These are phyloP conservation scores for Microcyclospora tardicrescens DNA, from an alignment of 2,329 filamentous ascomycete species.

Conservation along the genomic window DNA sequence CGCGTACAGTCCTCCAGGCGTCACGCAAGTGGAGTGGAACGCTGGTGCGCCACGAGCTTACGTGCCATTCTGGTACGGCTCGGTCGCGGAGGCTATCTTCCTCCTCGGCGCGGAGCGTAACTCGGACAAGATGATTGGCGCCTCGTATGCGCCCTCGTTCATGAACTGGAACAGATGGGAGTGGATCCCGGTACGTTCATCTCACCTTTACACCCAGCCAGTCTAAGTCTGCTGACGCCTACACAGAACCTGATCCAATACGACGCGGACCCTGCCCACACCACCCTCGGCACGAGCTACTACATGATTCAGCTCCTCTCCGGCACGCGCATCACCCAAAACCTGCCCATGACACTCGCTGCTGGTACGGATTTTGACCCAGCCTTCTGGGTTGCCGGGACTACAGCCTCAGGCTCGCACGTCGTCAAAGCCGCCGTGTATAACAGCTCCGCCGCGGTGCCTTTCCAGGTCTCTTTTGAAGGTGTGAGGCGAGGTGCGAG, in stretches of 20 bases:
- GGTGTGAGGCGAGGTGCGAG: slow-evolving; percentile 21
- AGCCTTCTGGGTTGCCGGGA: slow-evolving; percentile 35
- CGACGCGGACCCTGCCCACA: slow-evolving; percentile 25
- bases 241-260: slow-evolving; percentile 24
- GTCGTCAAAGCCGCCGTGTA: slow-evolving; percentile 38
- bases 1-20: slow-evolving; percentile 36
- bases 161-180: slow-evolving; percentile 20
- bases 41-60: slow-evolving; percentile 32
- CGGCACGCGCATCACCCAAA: slow-evolving; percentile 32
- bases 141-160: slow-evolving; percentile 31
- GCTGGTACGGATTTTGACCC: slow-evolving; percentile 26
- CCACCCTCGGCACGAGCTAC: slow-evolving; percentile 20
- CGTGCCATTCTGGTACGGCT: slow-evolving; percentile 36
- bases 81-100: slow-evolving; percentile 52
- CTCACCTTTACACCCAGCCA: too few relatives aligned
- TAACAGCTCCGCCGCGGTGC: slow-evolving; percentile 31
- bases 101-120: slow-evolving; percentile 54
- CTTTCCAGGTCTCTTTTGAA: slow-evolving; percentile 25
- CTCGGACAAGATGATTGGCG: slow-evolving; percentile 43
- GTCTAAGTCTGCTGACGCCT: too few relatives aligned
- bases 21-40: slow-evolving; percentile 32
- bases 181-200: slow-evolving; percentile 17
- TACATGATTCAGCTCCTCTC: slow-evolving; percentile 29
- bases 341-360: slow-evolving; percentile 27
- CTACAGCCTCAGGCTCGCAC: slow-evolving; percentile 23